A percentile compares a stretch with the other conserved stretches of the same genome.
Conservation (phyloP, 1,139 yeast species). For the Nakaseomyces delphensis region DNA sequence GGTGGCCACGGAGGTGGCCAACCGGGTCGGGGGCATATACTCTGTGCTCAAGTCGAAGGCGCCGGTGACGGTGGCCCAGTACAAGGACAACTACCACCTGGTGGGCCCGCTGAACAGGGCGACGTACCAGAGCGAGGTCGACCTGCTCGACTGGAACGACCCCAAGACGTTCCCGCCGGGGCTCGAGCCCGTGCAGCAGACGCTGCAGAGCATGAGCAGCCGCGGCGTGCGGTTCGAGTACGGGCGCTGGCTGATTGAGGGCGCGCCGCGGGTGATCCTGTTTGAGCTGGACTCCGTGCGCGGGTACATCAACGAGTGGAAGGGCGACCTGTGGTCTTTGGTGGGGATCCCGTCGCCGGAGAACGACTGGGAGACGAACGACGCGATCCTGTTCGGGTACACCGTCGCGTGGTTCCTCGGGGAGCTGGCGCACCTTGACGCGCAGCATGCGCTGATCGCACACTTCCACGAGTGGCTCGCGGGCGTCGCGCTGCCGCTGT, state of each 20-base stretch:
- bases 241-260: conserved; percentile 96
- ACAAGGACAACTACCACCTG: conserved; percentile 75
- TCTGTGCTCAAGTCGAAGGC: conserved; percentile 95
- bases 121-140: conserved; percentile 88
- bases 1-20: conserved; percentile 96
- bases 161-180: conserved; percentile 43
- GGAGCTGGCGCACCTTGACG: conserved; percentile 75
- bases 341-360: conserved; percentile 93
- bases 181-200: conserved; percentile 22
- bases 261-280: conserved; percentile 86
- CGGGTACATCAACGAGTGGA: conserved; percentile 78
- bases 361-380: conserved; percentile 80
- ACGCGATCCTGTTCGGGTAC: conserved; percentile 87
- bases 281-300: conserved; percentile 75
- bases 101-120: conserved; percentile 79
- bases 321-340: conserved; percentile 79
- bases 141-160: conserved; percentile 61
- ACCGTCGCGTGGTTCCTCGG: conserved; percentile 96
- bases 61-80: conserved; percentile 91
- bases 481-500: conserved; percentile 88
- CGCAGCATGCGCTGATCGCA: conserved; percentile 78
- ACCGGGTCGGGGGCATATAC: conserved; percentile 95
- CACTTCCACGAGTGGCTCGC: conserved; percentile 99
- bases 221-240: conserved; percentile 80
- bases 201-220: conserved; percentile 52